These are phyloP conservation scores for Penicillium cosmopolitanum DNA, from an alignment of 495 filamentous ascomycete genomes.

Conservation along the genomic window DNA sequence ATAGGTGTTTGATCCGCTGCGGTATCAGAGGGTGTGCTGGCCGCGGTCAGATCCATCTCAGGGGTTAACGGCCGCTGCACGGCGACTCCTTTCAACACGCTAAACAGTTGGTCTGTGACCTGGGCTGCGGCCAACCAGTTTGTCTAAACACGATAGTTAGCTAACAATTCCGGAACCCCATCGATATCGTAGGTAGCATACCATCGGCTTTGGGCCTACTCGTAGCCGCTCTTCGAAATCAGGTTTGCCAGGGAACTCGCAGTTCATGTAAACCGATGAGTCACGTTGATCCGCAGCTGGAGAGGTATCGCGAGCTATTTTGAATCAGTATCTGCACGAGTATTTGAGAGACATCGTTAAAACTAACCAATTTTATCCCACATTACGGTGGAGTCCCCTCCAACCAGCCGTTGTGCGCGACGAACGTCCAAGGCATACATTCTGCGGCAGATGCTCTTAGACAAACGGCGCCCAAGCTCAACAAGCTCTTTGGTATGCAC, in stretches of 20 bases:
- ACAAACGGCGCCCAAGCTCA: conserved; percentile 39
- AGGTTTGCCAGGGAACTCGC: conserved; percentile 42
- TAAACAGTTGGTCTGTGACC: conserved; percentile 42
- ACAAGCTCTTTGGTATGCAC: conserved; percentile 47
- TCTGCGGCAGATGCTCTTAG: conserved; percentile 44
- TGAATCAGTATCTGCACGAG: conserved; percentile 10
- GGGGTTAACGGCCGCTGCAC: conserved; percentile 38
- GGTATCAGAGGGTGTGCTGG: conserved; percentile 30
- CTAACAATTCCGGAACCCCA: background rate
- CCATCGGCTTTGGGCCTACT: conserved; percentile 44
- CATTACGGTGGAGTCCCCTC: conserved; percentile 38
- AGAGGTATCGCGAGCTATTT: conserved; percentile 36
- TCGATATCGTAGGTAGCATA: conserved; percentile 21
- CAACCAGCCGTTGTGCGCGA: conserved; percentile 45
- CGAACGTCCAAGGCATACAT: conserved; percentile 48
- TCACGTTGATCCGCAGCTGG: conserved; percentile 36
- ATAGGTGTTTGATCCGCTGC: conserved; percentile 38
- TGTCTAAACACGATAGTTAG: conserved; percentile 28
- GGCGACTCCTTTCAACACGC: conserved; percentile 35
- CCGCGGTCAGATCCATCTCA: conserved; percentile 31
- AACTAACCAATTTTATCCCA: conserved; percentile 46
- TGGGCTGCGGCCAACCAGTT: conserved; percentile 43
- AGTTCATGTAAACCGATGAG: conserved; percentile 50
- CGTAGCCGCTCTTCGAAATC: conserved; percentile 48
- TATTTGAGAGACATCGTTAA: background rate